Evolutionary conservation across 208 protist genomes (phyloP).

Genomic region (Balamuthia mandrillaris): DNA sequence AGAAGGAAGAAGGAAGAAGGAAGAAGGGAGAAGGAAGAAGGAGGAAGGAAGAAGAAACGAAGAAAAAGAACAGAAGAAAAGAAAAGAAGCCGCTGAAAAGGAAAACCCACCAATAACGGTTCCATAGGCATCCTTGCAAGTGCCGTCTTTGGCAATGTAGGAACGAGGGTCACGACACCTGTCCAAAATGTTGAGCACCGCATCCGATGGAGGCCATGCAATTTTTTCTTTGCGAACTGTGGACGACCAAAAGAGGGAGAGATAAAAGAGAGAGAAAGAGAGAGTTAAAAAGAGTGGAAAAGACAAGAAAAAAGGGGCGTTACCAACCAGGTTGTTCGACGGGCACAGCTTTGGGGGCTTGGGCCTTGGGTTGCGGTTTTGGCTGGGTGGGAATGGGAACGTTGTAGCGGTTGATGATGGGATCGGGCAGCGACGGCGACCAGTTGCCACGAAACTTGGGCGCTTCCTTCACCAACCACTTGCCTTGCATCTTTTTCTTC

Average conservation of each 20-base stretch:
- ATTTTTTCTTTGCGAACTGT: background rate
- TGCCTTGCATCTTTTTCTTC: too few relatives aligned
- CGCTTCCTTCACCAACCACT: background rate
- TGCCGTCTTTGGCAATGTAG: slow-evolving; percentile 22
- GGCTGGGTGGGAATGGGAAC: too few relatives aligned
- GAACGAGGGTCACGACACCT: slow-evolving; percentile 3
- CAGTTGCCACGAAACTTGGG: slow-evolving; percentile 37
- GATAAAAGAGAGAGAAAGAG: background rate
- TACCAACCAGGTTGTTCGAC: background rate
- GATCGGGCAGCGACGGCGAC: background rate
- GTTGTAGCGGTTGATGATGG: background rate
- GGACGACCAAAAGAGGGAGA: background rate
- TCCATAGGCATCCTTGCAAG: slow-evolving; percentile 7
- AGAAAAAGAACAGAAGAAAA: background rate
- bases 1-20: background rate
- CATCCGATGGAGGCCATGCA: background rate
- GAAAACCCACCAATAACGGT: background rate
- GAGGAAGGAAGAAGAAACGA: background rate
- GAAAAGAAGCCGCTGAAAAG: background rate
- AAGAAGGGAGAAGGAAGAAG: background rate
- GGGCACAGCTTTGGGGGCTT: background rate
- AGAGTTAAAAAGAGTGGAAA: background rate
- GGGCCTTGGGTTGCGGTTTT: background rate
- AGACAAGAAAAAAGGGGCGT: background rate
- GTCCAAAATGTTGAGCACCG: background rate